phyloP scores from a whole-genome alignment of 192 early-diverging fungal genomes.

The Mortierella claussenii region DNA sequence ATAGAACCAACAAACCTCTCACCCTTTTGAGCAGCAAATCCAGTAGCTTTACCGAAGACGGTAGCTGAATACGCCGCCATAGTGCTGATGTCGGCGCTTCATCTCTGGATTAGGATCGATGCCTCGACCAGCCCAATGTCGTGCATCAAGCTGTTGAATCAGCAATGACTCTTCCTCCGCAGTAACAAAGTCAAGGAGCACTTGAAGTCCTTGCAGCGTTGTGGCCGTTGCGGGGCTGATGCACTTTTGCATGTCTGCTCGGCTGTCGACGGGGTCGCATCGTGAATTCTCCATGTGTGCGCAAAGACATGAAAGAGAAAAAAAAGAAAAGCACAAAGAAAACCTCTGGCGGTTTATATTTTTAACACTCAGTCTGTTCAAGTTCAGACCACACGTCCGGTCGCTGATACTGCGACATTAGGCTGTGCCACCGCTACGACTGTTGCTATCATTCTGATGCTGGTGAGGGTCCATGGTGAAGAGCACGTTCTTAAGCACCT shows the following conservation, averaged over 20 bases:
- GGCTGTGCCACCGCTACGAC: conserved; percentile 2
- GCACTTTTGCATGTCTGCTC: neutral
- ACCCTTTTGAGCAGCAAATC: no score
- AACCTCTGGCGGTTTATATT: neutral
- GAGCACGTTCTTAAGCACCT: conserved; percentile 84
- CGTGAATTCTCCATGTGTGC: conserved; percentile 5
- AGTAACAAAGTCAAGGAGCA: conserved; percentile 62
- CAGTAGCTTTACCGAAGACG: conserved; percentile 59
- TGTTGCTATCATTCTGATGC: conserved; percentile 16
- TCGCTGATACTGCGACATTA: neutral
- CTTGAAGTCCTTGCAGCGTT: conserved; percentile 41
- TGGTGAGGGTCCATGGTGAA: conserved; percentile 65
- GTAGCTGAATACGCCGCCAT: conserved; percentile 73
- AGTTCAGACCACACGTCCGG: no score
- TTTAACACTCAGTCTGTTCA: no score
- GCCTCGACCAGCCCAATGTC: conserved; percentile 66
- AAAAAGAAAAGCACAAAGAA: neutral
- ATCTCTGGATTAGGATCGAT: conserved; percentile 74
- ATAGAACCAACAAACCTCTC: no score
- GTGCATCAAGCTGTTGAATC: conserved; percentile 52
- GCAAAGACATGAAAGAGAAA: neutral
- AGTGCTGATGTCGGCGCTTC: conserved; percentile 74
- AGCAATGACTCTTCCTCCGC: conserved; percentile 59
- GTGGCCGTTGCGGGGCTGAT: neutral
- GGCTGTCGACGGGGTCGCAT: neutral